Evolutionary conservation across 2,329 filamentous ascomycete species (phyloP), one percentile per base, ranked within the genome.

Genomic region (Aspergillus transmontanensis): DNA sequence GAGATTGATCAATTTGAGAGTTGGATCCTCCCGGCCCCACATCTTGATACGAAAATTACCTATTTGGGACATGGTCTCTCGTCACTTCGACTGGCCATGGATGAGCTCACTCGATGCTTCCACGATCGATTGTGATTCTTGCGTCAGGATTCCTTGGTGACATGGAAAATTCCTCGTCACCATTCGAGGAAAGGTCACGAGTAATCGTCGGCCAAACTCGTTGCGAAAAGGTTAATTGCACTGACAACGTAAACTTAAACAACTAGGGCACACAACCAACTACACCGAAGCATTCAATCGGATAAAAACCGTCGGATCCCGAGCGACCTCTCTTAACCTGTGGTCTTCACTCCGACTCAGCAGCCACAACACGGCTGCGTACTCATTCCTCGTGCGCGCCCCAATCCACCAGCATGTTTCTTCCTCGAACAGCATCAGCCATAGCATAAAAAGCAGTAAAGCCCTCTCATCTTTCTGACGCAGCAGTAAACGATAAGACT

Each of bases 361-460:
- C 6, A 48, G 21, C 41, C 57, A 36, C 11, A 12, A 58, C 19
- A 58, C 57, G 16, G 41, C 55, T 26, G 55, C 19, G 43, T 57
- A 57, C 41, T 57, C 57, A 36, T 32, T 58, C 9, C 55, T 21
- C 1, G 57, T 43, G 14, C 43, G 57, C 10, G 19, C 21, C 10
- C 4, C 14, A n/a, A 57, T 46, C 43, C 57, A 50, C 57, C 57
- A 58, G 26, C 26, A 58, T 16, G 19, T 28, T 21, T 50, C 43
- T 7, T 23, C 19, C 4, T 32, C 21, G 14, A 58, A 43, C 11
- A 58, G 12, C 32, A 32, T 45, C 26, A 58, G 19, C 43, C 57
- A 58, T 16, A 58, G n/a, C 41, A 58, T 50, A 30, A 58, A 50
- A 12, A 58, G 30, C 21, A 58, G 43, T 12, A 58, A 23, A 4